phyloP scores from a whole-genome alignment of 2,329 filamentous ascomycete species.

The Zasmidium angulare region DNA sequence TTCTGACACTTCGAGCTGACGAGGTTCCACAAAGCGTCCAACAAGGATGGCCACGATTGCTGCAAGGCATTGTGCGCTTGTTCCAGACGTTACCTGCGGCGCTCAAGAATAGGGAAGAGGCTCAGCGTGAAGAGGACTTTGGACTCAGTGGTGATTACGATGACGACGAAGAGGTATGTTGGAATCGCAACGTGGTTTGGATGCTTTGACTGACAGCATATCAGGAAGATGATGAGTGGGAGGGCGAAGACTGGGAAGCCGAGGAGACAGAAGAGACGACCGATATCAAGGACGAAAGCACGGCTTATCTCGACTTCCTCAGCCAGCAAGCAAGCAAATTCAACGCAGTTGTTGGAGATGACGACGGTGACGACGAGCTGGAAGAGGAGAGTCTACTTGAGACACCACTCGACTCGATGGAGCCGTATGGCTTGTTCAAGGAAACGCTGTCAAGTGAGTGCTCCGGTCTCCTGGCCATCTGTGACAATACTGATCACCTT shows the following conservation, averaged over 20 bases:
- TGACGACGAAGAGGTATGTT: slow-evolving; percentile 60
- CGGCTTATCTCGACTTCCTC: slow-evolving; percentile 92
- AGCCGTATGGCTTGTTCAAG: slow-evolving; percentile 90
- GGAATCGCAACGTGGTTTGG: too few relatives aligned
- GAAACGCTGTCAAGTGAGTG: slow-evolving; percentile 75
- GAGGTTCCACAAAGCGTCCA: slow-evolving; percentile 91
- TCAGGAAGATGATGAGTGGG: slow-evolving; percentile 74
- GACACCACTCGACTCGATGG: slow-evolving; percentile 90
- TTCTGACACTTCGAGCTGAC: slow-evolving; percentile 75
- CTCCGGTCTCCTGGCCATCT: background rate
- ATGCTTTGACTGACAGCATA: slow-evolving; percentile 7
- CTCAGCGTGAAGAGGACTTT: slow-evolving; percentile 80
- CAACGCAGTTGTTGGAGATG: slow-evolving; percentile 57
- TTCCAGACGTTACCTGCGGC: slow-evolving; percentile 90
- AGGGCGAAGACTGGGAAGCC: slow-evolving; percentile 68
- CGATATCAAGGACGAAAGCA: slow-evolving; percentile 82
- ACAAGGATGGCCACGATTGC: slow-evolving; percentile 87
- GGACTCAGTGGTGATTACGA: slow-evolving; percentile 71
- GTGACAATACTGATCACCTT: slow-evolving; percentile 31
- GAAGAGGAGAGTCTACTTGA: slow-evolving; percentile 92
- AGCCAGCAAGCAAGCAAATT: slow-evolving; percentile 67
- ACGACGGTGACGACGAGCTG: slow-evolving; percentile 78
- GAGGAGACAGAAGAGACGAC: slow-evolving; percentile 63
- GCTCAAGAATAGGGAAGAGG: slow-evolving; percentile 88
- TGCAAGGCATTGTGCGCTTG: slow-evolving; percentile 83